Base-by-base conservation (phyloP, 75 land plant genomes). In the Cunninghamia lanceolata region DNA sequence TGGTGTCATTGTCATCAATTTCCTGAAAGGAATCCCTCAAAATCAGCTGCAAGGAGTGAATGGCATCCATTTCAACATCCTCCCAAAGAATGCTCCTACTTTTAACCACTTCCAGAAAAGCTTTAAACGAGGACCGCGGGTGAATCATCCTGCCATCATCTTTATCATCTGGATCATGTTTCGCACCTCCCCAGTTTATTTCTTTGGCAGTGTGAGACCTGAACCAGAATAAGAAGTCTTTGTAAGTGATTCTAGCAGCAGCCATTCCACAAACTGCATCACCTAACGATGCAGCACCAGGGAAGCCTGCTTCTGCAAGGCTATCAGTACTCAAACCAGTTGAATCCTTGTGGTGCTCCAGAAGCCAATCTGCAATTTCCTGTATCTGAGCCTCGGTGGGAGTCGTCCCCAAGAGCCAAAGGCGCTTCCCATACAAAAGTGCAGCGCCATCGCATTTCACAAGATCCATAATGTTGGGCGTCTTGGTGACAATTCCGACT, bases 161-260 rank as follows among this genome's bases (percentile, higher is more conserved):
- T 76, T 87, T 90, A 35, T 94, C 95, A 77, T 25, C 87, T 50
- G 95, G 90, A 83, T 96, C 94, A 85, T 96, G 93, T 89, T 95
- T 96, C 38, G 97, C 99, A 40, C 99, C 99, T 45, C 97, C 99
- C 99, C 99, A 96, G 68, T 93, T 95, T 28, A 96, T 90, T 84
- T 96, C 99, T 74, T 95, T 96, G 77, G 97, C 97, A 14, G 95
- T 94, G 75, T 95, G 99, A 11, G 99, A 95, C 74, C 99, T 90
- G 85, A 96, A 96, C 99, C 99, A 96, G 84, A 96, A 95, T 2
- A 96, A 89, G 85, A 94, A 96, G 85, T 94, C 97, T 80, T 88
- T 93, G 17, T 91, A 84, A 34, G 93, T 86, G 50, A 96, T 95
- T 54, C 88, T 91, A 59, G 91, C 89, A 94, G 53, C 53, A 50